Evolutionary conservation across 2,329 filamentous ascomycete genomes (phyloP).

Genomic region (Exophiala viscosa): DNA sequence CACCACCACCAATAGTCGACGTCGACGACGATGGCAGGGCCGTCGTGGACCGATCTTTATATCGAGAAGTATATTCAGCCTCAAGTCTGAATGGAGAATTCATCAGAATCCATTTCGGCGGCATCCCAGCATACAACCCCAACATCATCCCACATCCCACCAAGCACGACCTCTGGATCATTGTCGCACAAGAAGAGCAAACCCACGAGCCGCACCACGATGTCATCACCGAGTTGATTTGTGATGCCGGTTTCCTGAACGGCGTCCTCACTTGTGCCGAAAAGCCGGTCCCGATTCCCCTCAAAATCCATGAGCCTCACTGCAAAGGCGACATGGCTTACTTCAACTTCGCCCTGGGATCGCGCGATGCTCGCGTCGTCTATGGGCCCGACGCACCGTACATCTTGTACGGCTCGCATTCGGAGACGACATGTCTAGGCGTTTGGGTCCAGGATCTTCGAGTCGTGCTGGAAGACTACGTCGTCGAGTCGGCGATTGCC

Average conservation of each 20-base stretch:
- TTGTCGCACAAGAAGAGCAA: constrained; percentile 39
- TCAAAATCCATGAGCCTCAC: constrained; percentile 35
- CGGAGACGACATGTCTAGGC: constrained; percentile 53
- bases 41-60: background rate
- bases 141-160: constrained; percentile 56
- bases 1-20: background rate
- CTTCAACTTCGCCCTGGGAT: constrained; percentile 39
- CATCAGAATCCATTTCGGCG: too few species aligned
- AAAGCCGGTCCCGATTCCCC: constrained; percentile 22
- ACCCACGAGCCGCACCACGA: background rate
- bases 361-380: constrained; percentile 58
- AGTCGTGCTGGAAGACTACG: constrained; percentile 37
- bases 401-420: constrained; percentile 56
- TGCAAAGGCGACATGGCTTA: constrained; percentile 45
- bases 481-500: constrained; percentile 28
- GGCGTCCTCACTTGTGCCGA: background rate
- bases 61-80: background rate
- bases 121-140: constrained; percentile 40
- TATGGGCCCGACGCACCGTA: constrained; percentile 50
- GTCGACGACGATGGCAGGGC: constrained; percentile 1
- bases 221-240: constrained; percentile 41
- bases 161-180: constrained; percentile 46
- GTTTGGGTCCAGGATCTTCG: constrained; percentile 56
- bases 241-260: constrained; percentile 38
- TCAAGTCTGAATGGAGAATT: background rate